These are phyloP conservation scores for Friedmanniomyces simplex DNA, from an alignment of 495 filamentous ascomycete species.

Conservation along the genomic window DNA sequence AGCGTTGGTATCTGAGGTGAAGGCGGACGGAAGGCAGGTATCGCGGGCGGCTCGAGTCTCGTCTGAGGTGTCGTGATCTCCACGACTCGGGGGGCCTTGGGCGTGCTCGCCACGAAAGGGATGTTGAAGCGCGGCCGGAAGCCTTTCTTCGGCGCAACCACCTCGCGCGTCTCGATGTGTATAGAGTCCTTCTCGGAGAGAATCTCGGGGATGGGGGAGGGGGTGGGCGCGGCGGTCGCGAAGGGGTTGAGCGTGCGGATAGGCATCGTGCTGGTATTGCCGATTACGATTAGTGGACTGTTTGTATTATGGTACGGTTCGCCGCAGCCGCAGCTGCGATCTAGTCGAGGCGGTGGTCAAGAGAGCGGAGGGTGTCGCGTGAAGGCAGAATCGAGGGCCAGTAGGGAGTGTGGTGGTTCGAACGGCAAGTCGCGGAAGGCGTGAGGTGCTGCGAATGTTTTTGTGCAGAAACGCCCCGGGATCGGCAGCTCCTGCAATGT, in stretches of 20 bases:
- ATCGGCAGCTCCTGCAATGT: neutral
- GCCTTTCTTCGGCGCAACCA: constrained; percentile 52
- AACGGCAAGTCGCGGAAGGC: neutral
- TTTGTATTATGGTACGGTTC: neutral
- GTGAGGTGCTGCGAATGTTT: neutral
- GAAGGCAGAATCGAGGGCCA: neutral
- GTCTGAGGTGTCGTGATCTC: constrained; percentile 3
- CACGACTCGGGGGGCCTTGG: constrained; percentile 43
- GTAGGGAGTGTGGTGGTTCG: neutral
- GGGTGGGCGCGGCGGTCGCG: constrained; percentile 19
- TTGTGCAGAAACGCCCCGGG: neutral
- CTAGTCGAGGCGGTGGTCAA: neutral
- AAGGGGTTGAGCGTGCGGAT: constrained; percentile 32
- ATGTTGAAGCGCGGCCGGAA: constrained; percentile 47
- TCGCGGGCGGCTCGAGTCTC: constrained; percentile 47
- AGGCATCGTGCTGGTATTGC: constrained; percentile 27
- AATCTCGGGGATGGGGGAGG: constrained; percentile 17
- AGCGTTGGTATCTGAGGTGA: constrained; percentile 59
- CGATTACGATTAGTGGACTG: constrained; percentile 19
- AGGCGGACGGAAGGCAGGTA: constrained; percentile 44
- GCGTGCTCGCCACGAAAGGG: constrained; percentile 46
- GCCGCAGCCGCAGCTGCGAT: constrained; percentile 3
- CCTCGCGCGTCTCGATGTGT: constrained; percentile 25
- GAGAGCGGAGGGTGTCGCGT: neutral
- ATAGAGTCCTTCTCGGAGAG: constrained; percentile 20